Base-by-base conservation (phyloP, 2,329 filamentous ascomycete species). In the Pseudodiploospora longispora region DNA sequence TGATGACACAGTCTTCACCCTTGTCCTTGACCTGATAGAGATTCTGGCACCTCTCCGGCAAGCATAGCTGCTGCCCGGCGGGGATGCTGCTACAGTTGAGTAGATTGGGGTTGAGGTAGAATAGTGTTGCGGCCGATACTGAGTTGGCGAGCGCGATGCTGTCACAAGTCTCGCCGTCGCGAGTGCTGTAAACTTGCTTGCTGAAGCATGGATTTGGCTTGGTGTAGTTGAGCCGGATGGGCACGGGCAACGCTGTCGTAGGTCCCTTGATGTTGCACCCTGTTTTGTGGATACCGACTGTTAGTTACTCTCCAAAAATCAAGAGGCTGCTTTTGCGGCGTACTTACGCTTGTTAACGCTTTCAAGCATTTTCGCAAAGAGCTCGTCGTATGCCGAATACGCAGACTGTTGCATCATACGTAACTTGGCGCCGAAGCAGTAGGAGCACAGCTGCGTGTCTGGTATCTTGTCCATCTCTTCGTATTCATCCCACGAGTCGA, bases 121-220 rank as follows among this genome's bases (percentile, higher is more conserved):
- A 45, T 9, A 51, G 30, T 27, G 39, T 41, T 10, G 50, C 46
- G 4, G 44, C 40, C 34, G 55, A 49, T n/a, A 52, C 46, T 1
- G 29, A 38, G 30, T 47, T 41, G 3, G 35, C 38, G 6, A 47
- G 36, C 3, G 53, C 47, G 9, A 57, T 46, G 2, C 36, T 44
- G 41, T 55, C 48, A 37, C 52, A 56, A 1, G 50, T 52, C 10
- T 57, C 51, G 7, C 49, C 51, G 3, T n/a, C n/a, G n/a, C n/a
- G n/a, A n/a, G n/a, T n/a, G 42, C 38, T 7, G 34, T 35, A 6
- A 44, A 47, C 1, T 36, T 46, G 37, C 52, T 41, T 6, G 2
- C 41, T 45, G 28, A 40, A 50, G 6, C 31, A 4, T 28, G 27
- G 42, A 19, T 32, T 27, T 5, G n/a, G 6, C 27, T 44, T 28